A percentile compares a stretch with the other conserved stretches of the same genome.
These are phyloP conservation scores for Backusella westeae DNA, from an alignment of 192 early-diverging fungal genomes.

Conservation along the genomic window DNA sequence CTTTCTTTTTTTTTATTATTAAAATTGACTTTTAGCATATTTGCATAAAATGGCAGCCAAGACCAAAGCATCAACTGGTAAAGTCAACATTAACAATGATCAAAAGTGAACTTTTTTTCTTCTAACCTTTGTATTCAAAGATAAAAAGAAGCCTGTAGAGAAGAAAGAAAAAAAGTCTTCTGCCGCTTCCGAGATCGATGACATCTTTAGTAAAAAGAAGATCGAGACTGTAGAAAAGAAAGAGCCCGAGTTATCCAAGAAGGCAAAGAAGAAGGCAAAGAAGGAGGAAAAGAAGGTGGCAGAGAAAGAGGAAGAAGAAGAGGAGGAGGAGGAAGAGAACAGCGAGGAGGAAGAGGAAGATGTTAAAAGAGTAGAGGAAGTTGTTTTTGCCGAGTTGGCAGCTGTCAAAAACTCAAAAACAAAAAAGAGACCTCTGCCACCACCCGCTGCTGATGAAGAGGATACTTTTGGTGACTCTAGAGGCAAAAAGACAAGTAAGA, in stretches of 20 bases:
- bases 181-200: conserved; percentile 15
- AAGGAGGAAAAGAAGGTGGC: neutral
- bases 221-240: neutral
- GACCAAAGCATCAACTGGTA: neutral
- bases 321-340: neutral
- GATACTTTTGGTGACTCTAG: conserved; percentile 35
- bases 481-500: conserved; percentile 35
- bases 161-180: neutral
- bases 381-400: conserved; percentile 23
- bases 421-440: neutral
- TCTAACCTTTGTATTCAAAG: neutral
- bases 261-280: conserved; percentile 10
- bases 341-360: neutral
- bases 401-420: conserved; percentile 27
- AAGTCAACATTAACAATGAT: neutral
- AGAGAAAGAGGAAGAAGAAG: neutral
- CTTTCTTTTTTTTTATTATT: neutral
- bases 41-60: conserved; percentile 4
- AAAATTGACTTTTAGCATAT: neutral
- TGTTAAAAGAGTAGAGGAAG: neutral
- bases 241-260: conserved; percentile 1
- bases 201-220: conserved; percentile 23
- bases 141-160: neutral
- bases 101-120: neutral
- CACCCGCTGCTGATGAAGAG: conserved; percentile 13